Evolutionary conservation across 2,329 filamentous ascomycete species (phyloP).

Genomic region (Didymella sp.): DNA sequence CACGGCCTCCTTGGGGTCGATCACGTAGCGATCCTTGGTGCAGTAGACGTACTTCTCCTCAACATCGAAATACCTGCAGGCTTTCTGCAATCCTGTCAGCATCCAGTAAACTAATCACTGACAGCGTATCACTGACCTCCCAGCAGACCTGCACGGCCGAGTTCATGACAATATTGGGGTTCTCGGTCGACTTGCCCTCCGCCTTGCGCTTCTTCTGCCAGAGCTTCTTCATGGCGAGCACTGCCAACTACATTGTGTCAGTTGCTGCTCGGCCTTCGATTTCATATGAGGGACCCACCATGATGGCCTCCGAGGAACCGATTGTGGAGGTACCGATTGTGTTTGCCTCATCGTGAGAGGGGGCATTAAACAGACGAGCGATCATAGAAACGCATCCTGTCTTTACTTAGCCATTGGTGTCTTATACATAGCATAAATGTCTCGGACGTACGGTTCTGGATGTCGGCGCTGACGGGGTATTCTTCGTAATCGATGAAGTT

Average conservation of each 20-base stretch:
- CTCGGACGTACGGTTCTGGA: conserved; percentile 79
- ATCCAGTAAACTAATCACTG: background rate
- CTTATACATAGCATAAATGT: conserved; percentile 64
- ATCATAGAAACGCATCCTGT: conserved; percentile 63
- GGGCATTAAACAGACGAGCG: conserved; percentile 80
- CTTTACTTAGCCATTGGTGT: conserved; percentile 67
- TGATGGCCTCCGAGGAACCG: conserved; percentile 85
- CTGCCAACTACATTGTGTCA: conserved; percentile 60
- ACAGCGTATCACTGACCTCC: conserved; percentile 59
- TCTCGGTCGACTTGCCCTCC: conserved; percentile 78
- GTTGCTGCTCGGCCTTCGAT: background rate
- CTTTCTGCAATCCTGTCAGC: conserved; percentile 60
- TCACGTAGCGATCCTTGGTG: conserved; percentile 66
- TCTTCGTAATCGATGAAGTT: conserved; percentile 74
- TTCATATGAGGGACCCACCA: conserved; percentile 24
- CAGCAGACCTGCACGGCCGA: conserved; percentile 96
- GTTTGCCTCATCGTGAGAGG: conserved; percentile 63
- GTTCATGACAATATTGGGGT: conserved; percentile 94
- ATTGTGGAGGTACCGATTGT: conserved; percentile 88
- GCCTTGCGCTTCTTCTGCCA: conserved; percentile 89
- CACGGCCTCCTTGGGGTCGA: conserved; percentile 68
- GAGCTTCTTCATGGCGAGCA: conserved; percentile 91
- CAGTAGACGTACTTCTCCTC: conserved; percentile 82
- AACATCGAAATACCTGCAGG: conserved; percentile 82
- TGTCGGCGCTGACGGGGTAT: conserved; percentile 59